A percentile compares a stretch with the other conserved stretches of the same genome.
These are phyloP conservation scores for Capniomyces stellatus DNA, from an alignment of 371 early-diverging fungal species.

Conservation along the genomic window DNA sequence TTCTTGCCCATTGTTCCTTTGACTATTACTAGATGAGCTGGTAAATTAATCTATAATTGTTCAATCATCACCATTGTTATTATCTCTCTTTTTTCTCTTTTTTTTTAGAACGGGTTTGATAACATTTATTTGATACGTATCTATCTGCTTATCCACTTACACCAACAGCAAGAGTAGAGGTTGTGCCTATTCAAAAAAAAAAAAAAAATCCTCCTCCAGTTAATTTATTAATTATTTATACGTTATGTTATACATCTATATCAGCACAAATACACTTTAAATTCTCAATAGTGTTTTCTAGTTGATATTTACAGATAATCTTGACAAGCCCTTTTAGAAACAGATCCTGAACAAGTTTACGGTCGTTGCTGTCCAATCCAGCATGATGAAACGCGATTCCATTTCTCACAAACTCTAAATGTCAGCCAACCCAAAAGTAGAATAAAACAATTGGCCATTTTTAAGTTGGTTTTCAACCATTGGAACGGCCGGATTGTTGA, in stretches of 20 bases:
- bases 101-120: no score
- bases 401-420: not conserved
- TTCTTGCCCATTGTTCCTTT: conserved; percentile 4
- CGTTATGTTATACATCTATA: no score
- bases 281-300: no score
- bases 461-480: no score
- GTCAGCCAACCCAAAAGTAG: not conserved
- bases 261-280: no score
- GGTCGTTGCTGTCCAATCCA: not conserved
- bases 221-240: not conserved
- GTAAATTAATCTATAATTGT: conserved; percentile 5
- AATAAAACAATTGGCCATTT: no score
- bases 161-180: conserved; percentile 3
- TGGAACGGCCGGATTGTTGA: no score
- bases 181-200: conserved; percentile 4
- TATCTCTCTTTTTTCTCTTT: no score
- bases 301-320: not conserved
- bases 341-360: not conserved
- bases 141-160: not conserved
- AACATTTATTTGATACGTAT: not conserved
- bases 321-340: not conserved
- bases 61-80: no score
- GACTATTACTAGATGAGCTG: conserved; percentile 4
- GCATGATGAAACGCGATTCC: conserved; percentile 5
- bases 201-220: not conserved